Evolutionary conservation across 1,284 basidiomycete species (phyloP), one percentile per base, ranked within the genome.

Genomic region (Neotropicomus parvogracilis): DNA sequence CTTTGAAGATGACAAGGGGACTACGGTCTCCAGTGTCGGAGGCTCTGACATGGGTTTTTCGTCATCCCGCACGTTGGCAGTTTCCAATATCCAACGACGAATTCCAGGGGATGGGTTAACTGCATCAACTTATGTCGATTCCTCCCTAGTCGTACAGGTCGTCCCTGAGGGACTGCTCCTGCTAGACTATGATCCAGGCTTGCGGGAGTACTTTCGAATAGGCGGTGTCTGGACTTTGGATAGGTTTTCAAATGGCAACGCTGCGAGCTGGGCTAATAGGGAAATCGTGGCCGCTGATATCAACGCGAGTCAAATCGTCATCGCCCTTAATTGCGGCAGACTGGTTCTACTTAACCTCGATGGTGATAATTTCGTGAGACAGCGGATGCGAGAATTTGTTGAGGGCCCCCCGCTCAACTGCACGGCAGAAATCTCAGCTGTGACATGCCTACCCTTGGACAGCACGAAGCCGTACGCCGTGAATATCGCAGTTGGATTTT

Each of bases 401-500:
- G 53, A 66, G 10, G 44, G 46, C 17, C 20, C 41, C 4, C 60
- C 60, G 2, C 42, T 59, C 19, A 34, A 31, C 26, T 53, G 56
- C 39, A 52, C 46, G 20, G 59, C 57, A 10, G 82, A 88, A 59
- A 80, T 88, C 38, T 84, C 85, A 21, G 75, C 83, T 0, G 66
- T 90, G 24, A 83, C 83, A 1, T 82, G 84, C 53, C 60, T 69
- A 4, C 82, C 83, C 1, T 57, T 79, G 29, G 75, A 84, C 52
- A 59, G 67, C 0, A 57, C 67, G 6, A 76, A 77, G 53, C 59
- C 65, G 29, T 83, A 70, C 46, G 66, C 83, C 2, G 63, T 63
- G 11, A 59, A 75, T 34, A 68, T 85, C 14, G 81, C 80, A 0
- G 79, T 89, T 19, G 82, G 84, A 0, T 90, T 90, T 53, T 98